Evolutionary conservation across 345 rosid genomes (phyloP), one percentile per base, ranked within the genome.

Genomic region (Camelina neglecta): DNA sequence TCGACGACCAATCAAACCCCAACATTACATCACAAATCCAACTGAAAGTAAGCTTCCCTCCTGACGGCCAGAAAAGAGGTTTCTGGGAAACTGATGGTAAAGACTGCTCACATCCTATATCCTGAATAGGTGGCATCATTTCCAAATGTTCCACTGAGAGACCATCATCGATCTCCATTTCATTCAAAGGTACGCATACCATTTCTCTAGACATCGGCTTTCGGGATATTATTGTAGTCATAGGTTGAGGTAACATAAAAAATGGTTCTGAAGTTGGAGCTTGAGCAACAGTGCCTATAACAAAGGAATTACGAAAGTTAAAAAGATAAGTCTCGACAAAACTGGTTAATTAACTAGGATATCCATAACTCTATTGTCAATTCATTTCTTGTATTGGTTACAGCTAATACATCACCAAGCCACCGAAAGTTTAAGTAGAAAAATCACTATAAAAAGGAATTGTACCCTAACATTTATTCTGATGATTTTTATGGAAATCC

Each of bases 21-120:
- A 79, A 48, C 82, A 79, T 79, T n/a, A 79, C 82, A 55, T 79
- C 82, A 63, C 82, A 79, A 64, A 79, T 74, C 82, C 82, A 79
- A 69, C 82, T 79, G 79, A 79, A 79, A 2, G 75, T 79, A 60
- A 74, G 70, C 72, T 73, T 79, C 16, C 82, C 82, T 67, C 82
- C 82, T 3, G 67, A 61, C 16, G 82, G 82, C 79, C 82, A 79
- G 60, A 74, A 79, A 38, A 79, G 69, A 62, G 82, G 78, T 69
- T 79, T 79, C 35, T 74, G 78, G 38, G 82, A 72, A 53, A 45
- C 62, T 31, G 74, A 67, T 16, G 74, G 65, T 44, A 73, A 71
- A 65, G 75, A 57, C 21, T 60, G 77, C 64, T 72, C 77, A 64
- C 63, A 71, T 57, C 80, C 67, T 47, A 56, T 48, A 47, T 77